Evolutionary conservation across 192 early-diverging fungal genomes (phyloP), one percentile per base, ranked within the genome.

Genomic region (Tieghemiomyces parasiticus): DNA sequence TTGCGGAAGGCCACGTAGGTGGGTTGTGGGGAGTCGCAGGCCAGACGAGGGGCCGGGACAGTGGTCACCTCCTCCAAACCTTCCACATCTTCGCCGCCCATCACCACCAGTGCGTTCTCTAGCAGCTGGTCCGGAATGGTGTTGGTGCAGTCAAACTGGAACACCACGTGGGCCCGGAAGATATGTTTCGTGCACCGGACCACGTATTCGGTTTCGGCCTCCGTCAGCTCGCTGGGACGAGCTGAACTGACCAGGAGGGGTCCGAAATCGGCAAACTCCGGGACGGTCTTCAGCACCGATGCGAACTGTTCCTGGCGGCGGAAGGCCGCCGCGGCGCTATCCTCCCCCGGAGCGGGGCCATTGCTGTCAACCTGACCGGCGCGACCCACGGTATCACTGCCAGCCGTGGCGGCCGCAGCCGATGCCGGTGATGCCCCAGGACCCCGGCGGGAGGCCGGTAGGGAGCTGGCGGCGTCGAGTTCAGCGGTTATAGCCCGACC

Each of bases 91-190:
- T 86, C 81, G 4, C 84, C 66, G 25, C 71, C 74, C 89, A 97
- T 92, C 2, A 80, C 74, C 50, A 96, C 82, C 46, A 77, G 76
- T 1, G 90, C 91, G 69, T 95, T 89, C 73, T 95, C 96, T 59
- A 97, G 73, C 38, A 95, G 69, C 35, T 81, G 85, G 66, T 97
- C 93, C 63, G 92, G 87, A 33, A 99, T 78, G 8, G 96, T 99
- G 75, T 99, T 99, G 58, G 75, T 83, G 66, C 90, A 84, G 60
- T 90, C 83, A 69, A 97, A 97, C 82, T 99, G 91, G 77, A 97
- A 95, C 14, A 99, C 88, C 60, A 99, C 61, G 59, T 95, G 90
- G 28, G 79, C 71, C 48, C 76, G 71, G 66, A 91, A 99, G n/a
- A 94, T 79, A 60, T 99, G 96, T 72, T 97, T 97, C 56, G 93